Base-by-base conservation (phyloP, 371 early-diverging fungal species). In the Mucor indicus region DNA sequence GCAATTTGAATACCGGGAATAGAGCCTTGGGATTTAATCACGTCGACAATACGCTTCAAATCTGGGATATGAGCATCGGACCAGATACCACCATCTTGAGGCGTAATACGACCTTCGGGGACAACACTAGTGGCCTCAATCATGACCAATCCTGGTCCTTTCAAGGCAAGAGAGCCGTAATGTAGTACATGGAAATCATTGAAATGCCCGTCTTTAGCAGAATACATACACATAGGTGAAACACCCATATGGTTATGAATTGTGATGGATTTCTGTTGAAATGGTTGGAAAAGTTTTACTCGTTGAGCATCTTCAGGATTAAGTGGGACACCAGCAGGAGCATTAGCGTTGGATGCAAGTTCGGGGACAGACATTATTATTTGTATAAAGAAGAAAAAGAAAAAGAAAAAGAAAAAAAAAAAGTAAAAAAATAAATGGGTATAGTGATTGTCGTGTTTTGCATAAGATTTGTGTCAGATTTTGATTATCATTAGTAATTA, bases 51-150 rank as follows among this genome's bases (percentile, higher is more conserved):
- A 9, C 78, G 77, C 40, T 69, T 71, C 20, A 89, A 43, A 4
- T 73, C 67, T 0, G 60, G 69, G 16, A 87, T 79, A n/a, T 94
- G 95, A n/a, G 77, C 85, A 53, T 92, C 90, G 6, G 58, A 74
- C 86, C 87, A 95, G 12, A 95, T 36, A 6, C 95, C 94, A 20
- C 76, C 50, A 55, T 86, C 85, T 25, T 77, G 44, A 1, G 92
- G 87, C 0, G 89, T 64, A 43, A 94, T 89, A 12, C 95, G 78
- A 27, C 91, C 94, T 48, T 85, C 62, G 8, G 85, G 77, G 0
- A 60, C 48, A 11, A 94, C 91, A 7, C 76, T 89, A 0, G 90
- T 83, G 2, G 93, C 94, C 63, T 95, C 95, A 15, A 86, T 63
- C 22, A 92, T 62, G 37, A 91, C 67, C 39, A 88, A 57, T 7